Evolutionary conservation across 768 basidiomycete genomes (phyloP).

Genomic region (Suillus decipiens): DNA sequence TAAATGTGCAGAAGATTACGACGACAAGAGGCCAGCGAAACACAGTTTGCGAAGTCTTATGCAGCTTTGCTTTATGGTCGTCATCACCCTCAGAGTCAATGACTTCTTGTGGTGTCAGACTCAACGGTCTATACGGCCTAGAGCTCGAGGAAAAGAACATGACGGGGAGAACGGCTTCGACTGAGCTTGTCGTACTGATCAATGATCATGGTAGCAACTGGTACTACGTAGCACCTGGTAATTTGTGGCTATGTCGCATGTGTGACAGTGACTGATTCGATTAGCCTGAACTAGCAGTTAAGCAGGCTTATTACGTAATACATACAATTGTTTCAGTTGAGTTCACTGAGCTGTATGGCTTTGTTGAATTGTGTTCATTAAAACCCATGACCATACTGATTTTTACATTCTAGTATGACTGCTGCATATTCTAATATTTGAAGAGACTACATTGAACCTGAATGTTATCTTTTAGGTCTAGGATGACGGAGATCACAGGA

Average conservation of each 20-base stretch:
- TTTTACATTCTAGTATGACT: no score
- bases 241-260: background rate
- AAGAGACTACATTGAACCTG: no score
- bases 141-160: slow-evolving; percentile 2
- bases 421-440: no score
- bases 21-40: background rate
- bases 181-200: no score
- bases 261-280: background rate
- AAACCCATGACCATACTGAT: no score
- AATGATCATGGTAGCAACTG: background rate
- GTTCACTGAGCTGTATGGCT: no score
- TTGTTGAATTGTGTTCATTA: no score
- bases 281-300: background rate
- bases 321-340: no score
- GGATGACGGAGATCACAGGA: no score
- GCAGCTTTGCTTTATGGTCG: background rate
- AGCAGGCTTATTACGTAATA: no score
- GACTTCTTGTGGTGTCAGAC: background rate
- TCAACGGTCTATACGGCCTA: background rate
- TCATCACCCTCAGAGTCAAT: slow-evolving; percentile 1
- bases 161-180: background rate
- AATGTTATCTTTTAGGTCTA: no score
- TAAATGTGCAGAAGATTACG: background rate
- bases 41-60: background rate
- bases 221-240: background rate